A percentile compares a stretch with the other conserved stretches of the same genome.
Evolutionary conservation across 768 basidiomycete species (phyloP).

Genomic region (Macrolepiota fuliginosa): DNA sequence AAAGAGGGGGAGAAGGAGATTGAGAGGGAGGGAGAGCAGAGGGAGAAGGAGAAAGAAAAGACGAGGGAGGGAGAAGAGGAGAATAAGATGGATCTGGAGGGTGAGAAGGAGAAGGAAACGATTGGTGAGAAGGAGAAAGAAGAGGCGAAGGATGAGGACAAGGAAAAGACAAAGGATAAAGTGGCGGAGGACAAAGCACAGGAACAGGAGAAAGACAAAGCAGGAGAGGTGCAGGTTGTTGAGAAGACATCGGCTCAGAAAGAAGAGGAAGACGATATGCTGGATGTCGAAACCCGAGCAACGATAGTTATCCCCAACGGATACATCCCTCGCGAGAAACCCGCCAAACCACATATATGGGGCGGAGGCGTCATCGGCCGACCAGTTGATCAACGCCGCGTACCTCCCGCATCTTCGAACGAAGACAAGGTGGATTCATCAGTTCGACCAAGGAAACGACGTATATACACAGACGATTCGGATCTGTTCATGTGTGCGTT

Average conservation of each 20-base stretch:
- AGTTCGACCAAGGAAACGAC: constrained; percentile 32
- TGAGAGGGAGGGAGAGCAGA: constrained; percentile 17
- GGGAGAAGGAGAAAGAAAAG: background rate
- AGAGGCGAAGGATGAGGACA: constrained; percentile 13
- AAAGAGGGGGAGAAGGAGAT: constrained; percentile 16
- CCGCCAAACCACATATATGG: constrained; percentile 60
- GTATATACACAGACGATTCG: constrained; percentile 77
- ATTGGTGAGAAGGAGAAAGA: constrained; percentile 14
- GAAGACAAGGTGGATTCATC: constrained; percentile 6
- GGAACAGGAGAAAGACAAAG: constrained; percentile 16
- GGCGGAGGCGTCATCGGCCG: constrained; percentile 56
- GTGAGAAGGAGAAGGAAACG: constrained; percentile 11
- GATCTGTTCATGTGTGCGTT: constrained; percentile 68
- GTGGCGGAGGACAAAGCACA: constrained; percentile 14
- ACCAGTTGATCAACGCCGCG: constrained; percentile 11
- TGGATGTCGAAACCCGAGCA: constrained; percentile 44
- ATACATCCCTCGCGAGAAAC: constrained; percentile 55
- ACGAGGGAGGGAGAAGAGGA: constrained; percentile 10
- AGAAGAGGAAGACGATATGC: constrained; percentile 18
- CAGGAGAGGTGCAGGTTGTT: background rate
- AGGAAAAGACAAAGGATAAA: constrained; percentile 17
- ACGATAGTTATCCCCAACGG: constrained; percentile 60
- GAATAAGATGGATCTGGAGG: constrained; percentile 10
- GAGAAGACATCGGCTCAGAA: constrained; percentile 13
- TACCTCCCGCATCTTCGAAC: background rate